Percentiles rank a stretch among this genome's conserved stretches.
phyloP scores from a whole-genome alignment of 768 basidiomycete genomes.

The Amanita polypyramis region DNA sequence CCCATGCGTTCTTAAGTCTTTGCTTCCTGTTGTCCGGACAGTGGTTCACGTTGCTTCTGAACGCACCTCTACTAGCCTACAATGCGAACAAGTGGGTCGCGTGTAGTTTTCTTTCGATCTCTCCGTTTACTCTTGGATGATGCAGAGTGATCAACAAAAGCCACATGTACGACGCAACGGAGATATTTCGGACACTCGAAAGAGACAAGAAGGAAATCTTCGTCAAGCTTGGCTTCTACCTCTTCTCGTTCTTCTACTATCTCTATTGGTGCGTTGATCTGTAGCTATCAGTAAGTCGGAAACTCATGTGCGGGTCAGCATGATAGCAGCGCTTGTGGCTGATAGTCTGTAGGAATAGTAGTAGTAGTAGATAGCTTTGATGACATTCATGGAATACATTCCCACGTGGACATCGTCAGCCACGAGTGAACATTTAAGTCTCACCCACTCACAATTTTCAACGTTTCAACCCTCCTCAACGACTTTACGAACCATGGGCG shows the following conservation, averaged over 20 bases:
- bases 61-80: conserved; percentile 78
- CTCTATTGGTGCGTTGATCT: conserved; percentile 61
- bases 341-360: conserved; percentile 39
- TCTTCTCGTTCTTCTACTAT: conserved; percentile 86
- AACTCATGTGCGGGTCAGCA: conserved; percentile 27
- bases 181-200: conserved; percentile 91
- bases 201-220: conserved; percentile 95
- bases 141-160: conserved; percentile 47
- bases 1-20: conserved; percentile 79
- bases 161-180: conserved; percentile 98
- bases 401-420: conserved; percentile 1
- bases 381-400: neutral
- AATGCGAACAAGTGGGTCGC: conserved; percentile 89
- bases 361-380: conserved; percentile 5
- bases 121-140: conserved; percentile 2
- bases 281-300: neutral
- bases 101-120: neutral
- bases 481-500: conserved; percentile 22
- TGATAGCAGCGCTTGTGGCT: conserved; percentile 79
- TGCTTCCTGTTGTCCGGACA: conserved; percentile 89
- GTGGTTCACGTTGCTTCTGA: conserved; percentile 85
- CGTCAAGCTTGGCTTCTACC: conserved; percentile 87
- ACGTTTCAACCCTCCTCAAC: conserved; percentile 5
- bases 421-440: neutral
- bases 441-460: neutral